These are phyloP conservation scores for Cantharellus anzutake DNA, from an alignment of 768 basidiomycete genomes.

Conservation along the genomic window DNA sequence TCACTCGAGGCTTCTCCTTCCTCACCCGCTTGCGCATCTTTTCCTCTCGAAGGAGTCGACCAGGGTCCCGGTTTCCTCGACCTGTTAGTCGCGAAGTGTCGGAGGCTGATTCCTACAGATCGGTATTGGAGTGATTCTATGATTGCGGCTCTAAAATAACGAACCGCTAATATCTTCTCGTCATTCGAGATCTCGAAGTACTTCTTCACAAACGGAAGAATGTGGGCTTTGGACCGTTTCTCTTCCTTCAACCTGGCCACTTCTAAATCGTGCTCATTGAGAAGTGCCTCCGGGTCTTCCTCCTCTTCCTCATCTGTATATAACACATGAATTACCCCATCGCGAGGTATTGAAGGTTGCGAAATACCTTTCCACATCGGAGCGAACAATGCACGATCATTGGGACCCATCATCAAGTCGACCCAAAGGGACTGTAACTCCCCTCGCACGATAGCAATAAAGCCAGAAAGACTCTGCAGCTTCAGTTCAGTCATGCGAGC, in stretches of 20 bases:
- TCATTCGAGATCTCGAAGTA: conserved; percentile 86
- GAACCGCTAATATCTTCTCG: conserved; percentile 59
- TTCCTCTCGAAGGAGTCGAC: conserved; percentile 77
- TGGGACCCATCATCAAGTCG: conserved; percentile 67
- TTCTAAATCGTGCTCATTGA: conserved; percentile 71
- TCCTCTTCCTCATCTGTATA: conserved; percentile 25
- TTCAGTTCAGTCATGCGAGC: conserved; percentile 81
- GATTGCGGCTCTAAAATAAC: background rate
- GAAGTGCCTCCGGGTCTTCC: conserved; percentile 74
- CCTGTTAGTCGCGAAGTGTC: conserved; percentile 72
- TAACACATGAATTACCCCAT: background rate
- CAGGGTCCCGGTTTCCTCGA: conserved; percentile 65
- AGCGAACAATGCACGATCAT: conserved; percentile 63
- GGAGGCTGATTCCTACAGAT: conserved; percentile 35
- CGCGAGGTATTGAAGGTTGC: background rate
- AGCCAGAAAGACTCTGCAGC: conserved; percentile 68
- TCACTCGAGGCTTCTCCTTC: conserved; percentile 82
- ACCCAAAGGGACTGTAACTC: conserved; percentile 76
- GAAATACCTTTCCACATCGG: conserved; percentile 58
- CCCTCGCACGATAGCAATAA: conserved; percentile 60
- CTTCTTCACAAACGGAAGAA: conserved; percentile 60
- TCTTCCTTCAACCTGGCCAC: conserved; percentile 69
- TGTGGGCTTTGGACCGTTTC: conserved; percentile 50
- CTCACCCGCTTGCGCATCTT: conserved; percentile 91
- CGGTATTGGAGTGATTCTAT: background rate